phyloP scores from a whole-genome alignment of 768 basidiomycete genomes.

The Fomitopsis serialis region DNA sequence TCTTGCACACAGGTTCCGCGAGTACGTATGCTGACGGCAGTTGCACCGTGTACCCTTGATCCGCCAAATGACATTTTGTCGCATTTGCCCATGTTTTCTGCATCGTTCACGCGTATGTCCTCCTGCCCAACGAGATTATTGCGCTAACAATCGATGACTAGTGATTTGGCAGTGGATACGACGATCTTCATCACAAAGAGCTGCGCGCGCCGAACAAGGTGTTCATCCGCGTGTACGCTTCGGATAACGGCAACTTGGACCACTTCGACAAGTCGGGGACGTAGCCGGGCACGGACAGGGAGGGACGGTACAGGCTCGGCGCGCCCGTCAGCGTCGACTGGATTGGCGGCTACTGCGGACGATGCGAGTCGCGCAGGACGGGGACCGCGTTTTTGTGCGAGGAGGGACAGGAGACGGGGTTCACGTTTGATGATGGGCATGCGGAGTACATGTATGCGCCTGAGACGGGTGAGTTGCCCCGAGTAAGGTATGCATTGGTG shows the following conservation, averaged over 20 bases:
- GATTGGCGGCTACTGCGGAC: constrained; percentile 20
- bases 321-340: constrained; percentile 25
- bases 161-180: too few species aligned
- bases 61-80: too few species aligned
- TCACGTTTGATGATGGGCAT: constrained; percentile 11
- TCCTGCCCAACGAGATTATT: too few species aligned
- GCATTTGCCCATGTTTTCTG: too few species aligned
- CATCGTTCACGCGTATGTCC: too few species aligned
- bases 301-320: constrained; percentile 17
- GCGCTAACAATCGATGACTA: too few species aligned
- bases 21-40: too few species aligned
- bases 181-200: too few species aligned
- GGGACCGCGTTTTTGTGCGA: constrained; percentile 13
- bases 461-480: constrained; percentile 3
- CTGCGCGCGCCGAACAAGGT: constrained; percentile 5
- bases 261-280: constrained; percentile 6
- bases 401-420: constrained; percentile 6
- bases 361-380: constrained; percentile 18
- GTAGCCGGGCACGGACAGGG: constrained; percentile 9
- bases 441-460: constrained; percentile 13
- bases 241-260: constrained; percentile 10
- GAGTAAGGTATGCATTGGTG: too few species aligned
- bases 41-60: too few species aligned
- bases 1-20: too few species aligned
- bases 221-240: constrained; percentile 9